Evolutionary conservation across 2,329 filamentous ascomycete species (phyloP).

Genomic region (Phoma sp.): DNA sequence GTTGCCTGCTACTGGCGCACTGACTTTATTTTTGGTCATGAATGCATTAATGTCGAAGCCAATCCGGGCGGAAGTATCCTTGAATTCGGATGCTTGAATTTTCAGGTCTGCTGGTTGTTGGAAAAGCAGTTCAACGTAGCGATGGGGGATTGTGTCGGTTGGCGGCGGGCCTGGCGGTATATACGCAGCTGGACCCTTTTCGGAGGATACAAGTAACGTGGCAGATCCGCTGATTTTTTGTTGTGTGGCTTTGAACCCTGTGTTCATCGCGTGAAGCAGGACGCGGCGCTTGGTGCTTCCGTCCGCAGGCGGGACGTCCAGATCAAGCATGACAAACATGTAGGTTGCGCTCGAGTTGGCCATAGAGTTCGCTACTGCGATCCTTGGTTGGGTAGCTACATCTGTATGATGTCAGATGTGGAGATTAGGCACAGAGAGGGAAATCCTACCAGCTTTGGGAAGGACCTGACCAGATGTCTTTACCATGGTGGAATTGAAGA

Average conservation of each 20-base stretch:
- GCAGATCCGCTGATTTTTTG: conserved; percentile 28
- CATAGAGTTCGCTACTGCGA: conserved; percentile 30
- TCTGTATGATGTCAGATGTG: conserved; percentile 25
- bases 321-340: conserved; percentile 47
- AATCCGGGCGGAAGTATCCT: conserved; percentile 28
- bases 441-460: conserved; percentile 35
- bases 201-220: conserved; percentile 34
- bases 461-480: conserved; percentile 35
- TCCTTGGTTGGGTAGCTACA: conserved; percentile 34
- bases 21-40: conserved; percentile 30
- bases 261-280: conserved; percentile 43
- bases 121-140: conserved; percentile 45
- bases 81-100: conserved; percentile 31
- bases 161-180: conserved; percentile 42
- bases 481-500: conserved; percentile 42
- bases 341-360: conserved; percentile 29
- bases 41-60: conserved; percentile 40
- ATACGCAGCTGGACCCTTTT: conserved; percentile 41
- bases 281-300: conserved; percentile 35
- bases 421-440: background rate
- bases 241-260: conserved; percentile 42
- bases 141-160: conserved; percentile 41
- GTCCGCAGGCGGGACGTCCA: conserved; percentile 39
- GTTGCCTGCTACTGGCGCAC: conserved; percentile 39
- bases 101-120: conserved; percentile 34